Evolutionary conservation across 257 asterid genomes (phyloP).

Genomic region (Solanum corneliomulleri): DNA sequence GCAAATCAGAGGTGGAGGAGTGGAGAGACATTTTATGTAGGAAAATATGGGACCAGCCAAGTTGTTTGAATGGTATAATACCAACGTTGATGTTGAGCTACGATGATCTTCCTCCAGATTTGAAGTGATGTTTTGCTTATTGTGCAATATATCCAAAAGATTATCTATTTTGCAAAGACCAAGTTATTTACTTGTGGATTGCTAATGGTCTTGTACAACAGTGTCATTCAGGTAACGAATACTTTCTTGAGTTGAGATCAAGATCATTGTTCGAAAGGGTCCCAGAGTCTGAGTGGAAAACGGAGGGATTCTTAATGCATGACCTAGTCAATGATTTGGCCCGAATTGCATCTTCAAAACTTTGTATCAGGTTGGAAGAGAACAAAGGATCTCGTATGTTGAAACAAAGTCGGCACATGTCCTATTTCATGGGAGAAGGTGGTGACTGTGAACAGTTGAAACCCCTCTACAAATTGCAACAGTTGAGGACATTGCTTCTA

Average conservation of each 20-base stretch:
- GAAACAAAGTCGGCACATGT: neutral
- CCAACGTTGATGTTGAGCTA: neutral
- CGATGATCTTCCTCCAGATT: neutral
- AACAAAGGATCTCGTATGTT: neutral
- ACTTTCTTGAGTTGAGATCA: neutral
- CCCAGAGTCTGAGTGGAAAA: neutral
- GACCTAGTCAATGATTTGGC: conserved; percentile 8
- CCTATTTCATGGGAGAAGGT: neutral
- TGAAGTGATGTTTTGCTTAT: neutral
- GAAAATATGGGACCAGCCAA: neutral
- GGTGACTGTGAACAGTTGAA: neutral
- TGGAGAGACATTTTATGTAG: neutral
- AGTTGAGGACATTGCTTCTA: neutral
- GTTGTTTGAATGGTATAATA: neutral
- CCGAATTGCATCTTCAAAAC: neutral
- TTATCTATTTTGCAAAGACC: neutral
- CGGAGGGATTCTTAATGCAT: neutral
- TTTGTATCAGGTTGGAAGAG: neutral
- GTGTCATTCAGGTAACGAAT: neutral
- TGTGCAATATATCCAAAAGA: conserved; percentile 8
- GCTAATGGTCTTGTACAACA: neutral
- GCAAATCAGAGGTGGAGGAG: neutral
- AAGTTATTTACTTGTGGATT: neutral
- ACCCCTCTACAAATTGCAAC: neutral
- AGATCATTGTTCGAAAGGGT: neutral